These are phyloP conservation scores for Polytrichum formosum DNA, from an alignment of 225 moss, liverwort and hornwort genomes.

Conservation along the genomic window DNA sequence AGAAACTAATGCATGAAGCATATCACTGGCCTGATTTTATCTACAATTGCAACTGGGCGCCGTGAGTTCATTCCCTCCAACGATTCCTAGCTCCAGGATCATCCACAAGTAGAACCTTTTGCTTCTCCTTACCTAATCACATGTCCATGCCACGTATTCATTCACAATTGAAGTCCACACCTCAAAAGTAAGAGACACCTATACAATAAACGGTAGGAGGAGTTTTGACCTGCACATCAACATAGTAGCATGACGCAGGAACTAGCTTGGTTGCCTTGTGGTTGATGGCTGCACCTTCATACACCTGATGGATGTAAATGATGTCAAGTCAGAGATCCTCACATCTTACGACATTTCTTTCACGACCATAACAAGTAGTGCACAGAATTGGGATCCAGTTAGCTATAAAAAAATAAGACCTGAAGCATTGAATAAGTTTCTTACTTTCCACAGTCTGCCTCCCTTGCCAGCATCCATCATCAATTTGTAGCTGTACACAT, in stretches of 20 bases:
- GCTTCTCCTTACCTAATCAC: too few species aligned
- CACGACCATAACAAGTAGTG: neutral
- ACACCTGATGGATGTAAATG: slow-evolving; percentile 10
- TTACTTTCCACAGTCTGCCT: slow-evolving; percentile 24
- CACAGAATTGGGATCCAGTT: neutral
- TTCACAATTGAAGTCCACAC: too few species aligned
- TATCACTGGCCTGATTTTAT: too few species aligned
- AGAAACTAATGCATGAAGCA: too few species aligned
- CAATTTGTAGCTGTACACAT: slow-evolving; percentile 43
- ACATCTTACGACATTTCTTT: neutral
- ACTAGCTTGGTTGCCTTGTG: slow-evolving; percentile 29
- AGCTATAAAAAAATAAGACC: neutral
- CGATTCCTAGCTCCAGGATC: too few species aligned
- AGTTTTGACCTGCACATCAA: slow-evolving; percentile 36
- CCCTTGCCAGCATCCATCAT: slow-evolving; percentile 43
- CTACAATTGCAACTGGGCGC: too few species aligned
- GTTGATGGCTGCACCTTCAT: slow-evolving; percentile 39
- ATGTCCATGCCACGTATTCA: too few species aligned
- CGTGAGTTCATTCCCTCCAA: too few species aligned
- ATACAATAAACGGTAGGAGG: neutral
- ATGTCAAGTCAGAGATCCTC: neutral
- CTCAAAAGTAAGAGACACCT: too few species aligned
- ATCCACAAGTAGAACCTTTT: too few species aligned
- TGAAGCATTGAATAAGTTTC: neutral
- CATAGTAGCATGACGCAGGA: slow-evolving; percentile 32